Base-by-base conservation (phyloP, 768 basidiomycete species). In the Boletus reticuloceps region DNA sequence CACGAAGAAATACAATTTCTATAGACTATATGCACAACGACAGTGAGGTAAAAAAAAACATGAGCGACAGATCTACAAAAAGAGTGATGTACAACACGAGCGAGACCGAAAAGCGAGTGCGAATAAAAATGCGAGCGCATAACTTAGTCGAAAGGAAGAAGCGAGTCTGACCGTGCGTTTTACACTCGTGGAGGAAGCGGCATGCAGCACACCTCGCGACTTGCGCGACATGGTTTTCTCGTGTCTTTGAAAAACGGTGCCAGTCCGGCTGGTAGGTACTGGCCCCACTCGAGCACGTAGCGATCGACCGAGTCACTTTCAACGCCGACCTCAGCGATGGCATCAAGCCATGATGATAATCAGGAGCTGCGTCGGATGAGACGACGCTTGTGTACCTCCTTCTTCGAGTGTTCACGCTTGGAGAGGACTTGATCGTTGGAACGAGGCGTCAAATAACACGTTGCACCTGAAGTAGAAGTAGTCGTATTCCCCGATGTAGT, bases 371-470 rank as follows among this genome's bases (percentile, higher is more conserved):
- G 65, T 42, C 57, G 60, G 17, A 63, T 16, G 6, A 68, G 67
- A 36, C 68, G 68, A 20, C 54, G 63, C 44, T 70, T 68, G 63
- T 60, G 67, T 14, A 46, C 37, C 27, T 51, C 49, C 34, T 19
- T 69, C 25, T 51, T 64, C 19, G 40, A 40, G 14, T 44, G 6
- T 20, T 34, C 32, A 22, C 68, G 67, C 50, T 65, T 70, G n/a
- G 56, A 27, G 34, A 60, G 56, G 5, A 34, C 0, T 19, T 59
- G 44, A 6, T 47, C 36, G 36, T 47, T 37, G 27, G 64, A 64
- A 44, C 50, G 53, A n/a, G 60, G 10, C n/a, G 38, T 58, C 43
- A 70, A 17, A 31, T 58, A 67, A 32, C 67, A 69, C 13, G 43
- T 27, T 3, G 43, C 29, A 10, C 43, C 67, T 66, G 36, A 16